A percentile compares a stretch with the other conserved stretches of the same genome.
These are phyloP conservation scores for Puccinia novopanici DNA, from an alignment of 1,284 basidiomycete species.

Conservation along the genomic window DNA sequence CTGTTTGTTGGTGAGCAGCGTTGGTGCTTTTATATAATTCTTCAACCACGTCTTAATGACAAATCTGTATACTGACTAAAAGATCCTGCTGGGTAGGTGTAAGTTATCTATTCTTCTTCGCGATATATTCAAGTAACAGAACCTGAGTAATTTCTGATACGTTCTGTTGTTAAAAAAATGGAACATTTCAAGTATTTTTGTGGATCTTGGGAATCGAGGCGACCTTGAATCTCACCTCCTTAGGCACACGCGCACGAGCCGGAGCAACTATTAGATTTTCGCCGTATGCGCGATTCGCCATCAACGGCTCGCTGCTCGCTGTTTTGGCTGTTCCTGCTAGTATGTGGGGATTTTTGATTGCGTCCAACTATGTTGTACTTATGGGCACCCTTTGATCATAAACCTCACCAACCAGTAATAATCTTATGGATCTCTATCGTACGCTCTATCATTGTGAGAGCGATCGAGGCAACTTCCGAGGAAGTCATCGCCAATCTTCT, in stretches of 20 bases:
- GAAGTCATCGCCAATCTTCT: background rate
- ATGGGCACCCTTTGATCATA: too few species aligned
- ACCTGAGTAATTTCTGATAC: background rate
- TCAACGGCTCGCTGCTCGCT: background rate
- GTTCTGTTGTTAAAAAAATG: background rate
- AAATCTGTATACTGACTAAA: background rate
- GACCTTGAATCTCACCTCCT: background rate
- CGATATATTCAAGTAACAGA: background rate
- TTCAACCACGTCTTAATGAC: background rate
- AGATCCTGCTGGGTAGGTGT: background rate
- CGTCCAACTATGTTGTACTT: too few species aligned
- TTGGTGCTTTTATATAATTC: background rate
- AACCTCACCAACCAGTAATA: background rate
- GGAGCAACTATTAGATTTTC: background rate
- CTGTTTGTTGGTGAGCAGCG: constrained; percentile 10
- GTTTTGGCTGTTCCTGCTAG: background rate
- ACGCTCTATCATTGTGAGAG: background rate
- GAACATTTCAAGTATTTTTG: background rate
- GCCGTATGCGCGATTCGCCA: background rate
- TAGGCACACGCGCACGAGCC: constrained; percentile 8
- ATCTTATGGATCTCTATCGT: background rate
- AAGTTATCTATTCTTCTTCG: background rate
- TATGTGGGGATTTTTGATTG: too few species aligned
- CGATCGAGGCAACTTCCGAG: background rate
- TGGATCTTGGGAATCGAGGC: background rate